A percentile compares a stretch with the other conserved stretches of the same genome.
Evolutionary conservation across 2,329 filamentous ascomycete species (phyloP).

Genomic region (Claviceps sp.): DNA sequence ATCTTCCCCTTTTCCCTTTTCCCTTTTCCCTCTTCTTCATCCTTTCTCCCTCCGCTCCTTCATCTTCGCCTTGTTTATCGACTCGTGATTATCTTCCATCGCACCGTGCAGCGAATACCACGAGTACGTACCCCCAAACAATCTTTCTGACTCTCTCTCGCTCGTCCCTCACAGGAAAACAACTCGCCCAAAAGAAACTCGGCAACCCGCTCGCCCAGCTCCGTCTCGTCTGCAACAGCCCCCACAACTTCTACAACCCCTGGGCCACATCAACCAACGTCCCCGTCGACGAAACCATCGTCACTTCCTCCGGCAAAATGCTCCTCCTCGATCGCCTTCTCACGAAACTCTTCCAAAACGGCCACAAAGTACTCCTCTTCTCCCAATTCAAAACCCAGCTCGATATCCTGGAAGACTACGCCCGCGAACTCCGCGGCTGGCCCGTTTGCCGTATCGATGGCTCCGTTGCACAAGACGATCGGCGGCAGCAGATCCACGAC

Average conservation of each 20-base stretch:
- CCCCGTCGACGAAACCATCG: constrained; percentile 62
- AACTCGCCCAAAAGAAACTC: constrained; percentile 82
- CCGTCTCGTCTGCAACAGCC: constrained; percentile 81
- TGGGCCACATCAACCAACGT: constrained; percentile 51
- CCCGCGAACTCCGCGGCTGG: constrained; percentile 61
- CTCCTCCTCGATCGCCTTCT: constrained; percentile 79
- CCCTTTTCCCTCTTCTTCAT: too few species aligned
- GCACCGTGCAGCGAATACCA: too few species aligned
- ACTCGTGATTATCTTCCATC: background rate
- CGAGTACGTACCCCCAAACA: too few species aligned
- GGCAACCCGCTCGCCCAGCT: constrained; percentile 90
- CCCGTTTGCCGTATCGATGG: constrained; percentile 84
- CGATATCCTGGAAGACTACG: constrained; percentile 82
- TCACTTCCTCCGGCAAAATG: constrained; percentile 91
- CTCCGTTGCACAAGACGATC: constrained; percentile 60
- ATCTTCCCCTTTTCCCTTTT: too few species aligned
- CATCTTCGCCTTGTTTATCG: too few species aligned
- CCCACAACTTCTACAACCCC: constrained; percentile 93
- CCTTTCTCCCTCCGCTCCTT: background rate
- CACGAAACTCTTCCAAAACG: constrained; percentile 55
- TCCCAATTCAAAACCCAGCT: constrained; percentile 93
- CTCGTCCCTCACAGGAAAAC: constrained; percentile 44
- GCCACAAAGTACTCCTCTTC: constrained; percentile 90
- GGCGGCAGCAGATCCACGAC: constrained; percentile 55
- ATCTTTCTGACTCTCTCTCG: background rate